Conservation (phyloP, 2,329 filamentous ascomycete species). For the Claviceps fusiformis region DNA sequence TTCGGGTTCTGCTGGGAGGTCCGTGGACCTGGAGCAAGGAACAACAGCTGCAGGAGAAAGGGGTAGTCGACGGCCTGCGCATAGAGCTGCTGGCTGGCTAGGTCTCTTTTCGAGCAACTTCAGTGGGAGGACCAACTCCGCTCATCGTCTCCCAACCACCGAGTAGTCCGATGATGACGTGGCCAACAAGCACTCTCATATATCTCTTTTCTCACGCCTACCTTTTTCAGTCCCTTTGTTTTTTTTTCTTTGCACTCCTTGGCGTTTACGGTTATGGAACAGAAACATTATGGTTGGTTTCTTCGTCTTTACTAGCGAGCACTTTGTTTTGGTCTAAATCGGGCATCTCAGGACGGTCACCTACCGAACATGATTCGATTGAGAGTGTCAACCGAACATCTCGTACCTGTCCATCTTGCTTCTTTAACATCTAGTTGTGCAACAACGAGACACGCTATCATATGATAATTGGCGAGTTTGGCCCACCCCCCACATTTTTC, state of each 20-base stretch:
- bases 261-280: not conserved
- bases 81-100: conserved; percentile 24
- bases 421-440: not conserved
- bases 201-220: not conserved
- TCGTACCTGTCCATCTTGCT: not conserved
- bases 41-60: conserved; percentile 12
- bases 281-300: not conserved
- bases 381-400: not conserved
- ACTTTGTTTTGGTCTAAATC: not conserved
- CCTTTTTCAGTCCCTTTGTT: not conserved
- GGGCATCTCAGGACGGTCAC: not conserved
- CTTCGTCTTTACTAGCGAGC: conserved; percentile 1
- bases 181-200: not conserved
- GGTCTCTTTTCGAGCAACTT: conserved; percentile 21
- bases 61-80: conserved; percentile 8
- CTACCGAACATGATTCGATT: not conserved
- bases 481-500: not conserved
- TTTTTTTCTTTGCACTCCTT: not conserved
- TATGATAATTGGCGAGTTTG: not conserved
- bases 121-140: conserved; percentile 9
- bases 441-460: not conserved
- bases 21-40: conserved; percentile 32
- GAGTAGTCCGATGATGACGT: conserved; percentile 3
- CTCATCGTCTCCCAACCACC: conserved; percentile 13
- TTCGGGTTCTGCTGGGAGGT: conserved; percentile 13